Conservation (phyloP, 306 rosid species). For the Cucumis melo region DNA sequence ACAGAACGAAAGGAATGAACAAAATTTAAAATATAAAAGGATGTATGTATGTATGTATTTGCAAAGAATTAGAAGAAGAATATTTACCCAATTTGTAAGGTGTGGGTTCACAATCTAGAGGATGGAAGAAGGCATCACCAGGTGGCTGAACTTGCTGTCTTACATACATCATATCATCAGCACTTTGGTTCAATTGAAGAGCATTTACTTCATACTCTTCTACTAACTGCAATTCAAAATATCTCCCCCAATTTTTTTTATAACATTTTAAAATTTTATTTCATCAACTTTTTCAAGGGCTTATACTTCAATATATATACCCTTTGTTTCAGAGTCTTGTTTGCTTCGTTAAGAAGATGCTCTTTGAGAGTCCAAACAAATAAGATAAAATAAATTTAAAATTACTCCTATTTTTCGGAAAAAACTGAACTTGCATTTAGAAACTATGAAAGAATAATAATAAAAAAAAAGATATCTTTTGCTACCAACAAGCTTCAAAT, state of each 20-base stretch:
- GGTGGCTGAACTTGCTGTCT: constrained; percentile 47
- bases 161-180: constrained; percentile 58
- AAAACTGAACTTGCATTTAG: not conserved
- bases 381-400: too few species aligned
- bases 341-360: constrained; percentile 67
- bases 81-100: constrained; percentile 81
- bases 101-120: constrained; percentile 76
- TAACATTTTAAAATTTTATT: not conserved
- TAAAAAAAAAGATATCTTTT: too few species aligned
- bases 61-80: not conserved
- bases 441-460: not conserved
- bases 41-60: not conserved
- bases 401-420: too few species aligned
- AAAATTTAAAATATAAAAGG: too few species aligned
- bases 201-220: constrained; percentile 67
- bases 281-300: not conserved
- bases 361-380: constrained; percentile 25
- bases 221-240: constrained; percentile 31
- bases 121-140: constrained; percentile 61
- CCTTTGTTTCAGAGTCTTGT: constrained; percentile 72
- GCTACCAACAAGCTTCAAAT: too few species aligned
- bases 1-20: too few species aligned
- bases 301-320: constrained; percentile 12
- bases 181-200: constrained; percentile 55
- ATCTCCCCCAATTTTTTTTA: not conserved